phyloP scores from a whole-genome alignment of 1,284 basidiomycete species.

The Pholiota adiposa region DNA sequence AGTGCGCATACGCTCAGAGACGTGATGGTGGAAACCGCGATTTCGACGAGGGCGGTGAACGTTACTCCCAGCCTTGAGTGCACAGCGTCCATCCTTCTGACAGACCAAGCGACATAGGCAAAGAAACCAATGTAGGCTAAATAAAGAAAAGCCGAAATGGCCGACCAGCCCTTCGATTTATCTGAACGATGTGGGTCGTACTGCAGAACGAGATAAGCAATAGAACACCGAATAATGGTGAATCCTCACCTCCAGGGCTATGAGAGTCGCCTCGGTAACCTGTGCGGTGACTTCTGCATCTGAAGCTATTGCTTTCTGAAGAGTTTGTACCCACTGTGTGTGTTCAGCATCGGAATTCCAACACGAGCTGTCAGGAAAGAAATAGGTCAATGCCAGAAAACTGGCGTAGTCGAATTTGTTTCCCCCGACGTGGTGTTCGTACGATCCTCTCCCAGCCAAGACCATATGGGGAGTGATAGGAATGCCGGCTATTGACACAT shows the following conservation, averaged over 20 bases:
- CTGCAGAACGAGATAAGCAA: conserved; percentile 35
- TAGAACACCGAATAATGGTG: conserved; percentile 12
- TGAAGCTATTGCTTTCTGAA: conserved; percentile 51
- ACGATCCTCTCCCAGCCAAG: conserved; percentile 65
- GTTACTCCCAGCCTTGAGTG: conserved; percentile 93
- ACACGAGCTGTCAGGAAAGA: conserved; percentile 77
- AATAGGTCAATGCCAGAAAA: conserved; percentile 77
- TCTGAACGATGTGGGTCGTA: conserved; percentile 50
- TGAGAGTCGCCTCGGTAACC: conserved; percentile 61
- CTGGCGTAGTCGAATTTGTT: conserved; percentile 63
- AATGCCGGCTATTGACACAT: conserved; percentile 61
- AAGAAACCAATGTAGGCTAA: conserved; percentile 82
- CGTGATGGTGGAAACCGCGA: conserved; percentile 90
- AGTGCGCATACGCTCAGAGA: conserved; percentile 91
- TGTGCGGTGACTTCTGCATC: conserved; percentile 50
- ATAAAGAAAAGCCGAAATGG: conserved; percentile 76
- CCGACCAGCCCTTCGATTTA: conserved; percentile 50
- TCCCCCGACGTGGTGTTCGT: conserved; percentile 49
- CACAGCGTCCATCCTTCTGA: conserved; percentile 81
- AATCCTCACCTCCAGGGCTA: conserved; percentile 69
- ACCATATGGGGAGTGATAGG: conserved; percentile 75
- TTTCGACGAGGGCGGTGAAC: conserved; percentile 92
- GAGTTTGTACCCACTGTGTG: conserved; percentile 60
- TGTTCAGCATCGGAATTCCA: conserved; percentile 59
- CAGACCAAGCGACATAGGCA: conserved; percentile 77